Evolutionary conservation across 2,329 filamentous ascomycete genomes (phyloP).

Genomic region (Aphanoascus verrucosus): DNA sequence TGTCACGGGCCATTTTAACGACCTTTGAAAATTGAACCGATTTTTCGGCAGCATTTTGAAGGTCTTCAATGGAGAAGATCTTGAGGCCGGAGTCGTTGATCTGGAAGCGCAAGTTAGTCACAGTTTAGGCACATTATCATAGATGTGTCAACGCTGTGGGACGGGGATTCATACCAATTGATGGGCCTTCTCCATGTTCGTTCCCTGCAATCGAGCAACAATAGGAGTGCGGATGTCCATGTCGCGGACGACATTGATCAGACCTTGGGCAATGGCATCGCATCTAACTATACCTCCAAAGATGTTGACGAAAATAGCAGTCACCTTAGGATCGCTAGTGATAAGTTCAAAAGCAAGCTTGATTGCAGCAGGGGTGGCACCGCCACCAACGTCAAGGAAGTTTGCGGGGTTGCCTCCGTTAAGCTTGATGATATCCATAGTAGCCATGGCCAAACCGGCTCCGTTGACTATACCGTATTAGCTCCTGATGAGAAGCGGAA

Average conservation of each 20-base stretch:
- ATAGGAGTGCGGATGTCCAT: constrained; percentile 96
- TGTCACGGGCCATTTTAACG: constrained; percentile 95
- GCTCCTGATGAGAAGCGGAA: not conserved
- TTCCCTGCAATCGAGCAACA: constrained; percentile 93
- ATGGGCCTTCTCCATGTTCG: constrained; percentile 93
- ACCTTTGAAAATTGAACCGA: constrained; percentile 98
- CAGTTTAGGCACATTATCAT: not conserved
- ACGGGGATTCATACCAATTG: constrained; percentile 49
- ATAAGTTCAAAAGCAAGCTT: constrained; percentile 97
- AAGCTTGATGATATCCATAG: constrained; percentile 99
- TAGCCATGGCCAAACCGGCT: constrained; percentile 97
- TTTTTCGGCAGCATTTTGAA: constrained; percentile 95
- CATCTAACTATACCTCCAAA: constrained; percentile 98
- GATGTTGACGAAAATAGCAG: constrained; percentile 99
- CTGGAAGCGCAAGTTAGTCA: constrained; percentile 24
- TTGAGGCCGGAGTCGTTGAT: constrained; percentile 97
- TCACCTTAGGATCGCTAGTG: constrained; percentile 95
- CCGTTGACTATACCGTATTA: constrained; percentile 60
- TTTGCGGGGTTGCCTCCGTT: constrained; percentile 94
- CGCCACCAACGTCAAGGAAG: constrained; percentile 97
- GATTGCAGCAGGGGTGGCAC: constrained; percentile 92
- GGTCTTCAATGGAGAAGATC: constrained; percentile 98
- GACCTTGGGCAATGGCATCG: constrained; percentile 89
- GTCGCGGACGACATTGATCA: constrained; percentile 87
- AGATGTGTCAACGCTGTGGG: not conserved